A percentile compares a stretch with the other conserved stretches of the same genome.
These are phyloP conservation scores for Tarenaya hassleriana DNA, from an alignment of 345 rosid species.

Conservation along the genomic window DNA sequence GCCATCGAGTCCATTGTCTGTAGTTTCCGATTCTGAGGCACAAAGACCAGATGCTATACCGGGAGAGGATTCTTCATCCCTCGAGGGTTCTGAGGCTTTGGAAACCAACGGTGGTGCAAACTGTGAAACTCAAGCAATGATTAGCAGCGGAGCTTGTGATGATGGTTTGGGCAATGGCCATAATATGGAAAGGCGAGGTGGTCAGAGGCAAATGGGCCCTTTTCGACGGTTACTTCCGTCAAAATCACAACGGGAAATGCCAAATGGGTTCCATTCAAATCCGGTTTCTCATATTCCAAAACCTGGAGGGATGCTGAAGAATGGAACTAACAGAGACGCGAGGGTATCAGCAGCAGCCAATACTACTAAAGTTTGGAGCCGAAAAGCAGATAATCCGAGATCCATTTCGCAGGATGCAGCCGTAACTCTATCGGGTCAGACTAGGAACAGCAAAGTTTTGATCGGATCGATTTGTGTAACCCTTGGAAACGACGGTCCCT, in stretches of 20 bases:
- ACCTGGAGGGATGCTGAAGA: constrained; percentile 45
- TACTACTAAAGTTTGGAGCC: constrained; percentile 70
- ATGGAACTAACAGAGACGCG: constrained; percentile 44
- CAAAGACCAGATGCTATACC: constrained; percentile 33
- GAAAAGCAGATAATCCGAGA: constrained; percentile 46
- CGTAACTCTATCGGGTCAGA: constrained; percentile 36
- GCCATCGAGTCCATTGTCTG: constrained; percentile 31
- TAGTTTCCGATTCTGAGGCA: constrained; percentile 39
- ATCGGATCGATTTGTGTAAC: constrained; percentile 80
- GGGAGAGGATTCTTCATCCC: constrained; percentile 32
- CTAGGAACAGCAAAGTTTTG: constrained; percentile 51
- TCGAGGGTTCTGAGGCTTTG: too few relatives aligned
- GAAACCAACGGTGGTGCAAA: constrained; percentile 33
- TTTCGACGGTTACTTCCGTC: constrained; percentile 33
- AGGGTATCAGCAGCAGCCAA: constrained; percentile 31
- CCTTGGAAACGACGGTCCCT: constrained; percentile 47
- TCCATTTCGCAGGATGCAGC: constrained; percentile 37
- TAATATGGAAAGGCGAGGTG: constrained; percentile 36
- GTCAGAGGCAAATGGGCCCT: constrained; percentile 26
- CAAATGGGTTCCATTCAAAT: constrained; percentile 42
- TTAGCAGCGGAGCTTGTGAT: constrained; percentile 27
- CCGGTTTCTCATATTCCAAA: constrained; percentile 38
- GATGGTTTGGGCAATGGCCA: constrained; percentile 30
- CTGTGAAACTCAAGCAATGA: constrained; percentile 37
- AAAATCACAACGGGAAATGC: constrained; percentile 39